Evolutionary conservation across 495 filamentous ascomycete genomes (phyloP).

Genomic region (Neurospora sp.): DNA sequence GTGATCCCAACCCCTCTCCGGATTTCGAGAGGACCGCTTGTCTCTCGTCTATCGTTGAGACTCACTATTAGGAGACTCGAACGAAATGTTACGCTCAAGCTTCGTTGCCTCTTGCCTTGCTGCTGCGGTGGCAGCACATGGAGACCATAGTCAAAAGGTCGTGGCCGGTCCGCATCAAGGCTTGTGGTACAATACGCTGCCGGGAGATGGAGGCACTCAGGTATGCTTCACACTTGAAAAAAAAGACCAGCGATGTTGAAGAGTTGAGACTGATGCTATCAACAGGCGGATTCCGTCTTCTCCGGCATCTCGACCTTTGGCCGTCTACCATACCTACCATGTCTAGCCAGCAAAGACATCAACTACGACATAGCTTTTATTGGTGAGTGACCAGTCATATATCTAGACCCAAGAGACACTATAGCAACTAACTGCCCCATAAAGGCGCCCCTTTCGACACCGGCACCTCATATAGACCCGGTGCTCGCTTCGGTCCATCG

Average conservation of each 20-base stretch:
- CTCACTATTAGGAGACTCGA: not conserved
- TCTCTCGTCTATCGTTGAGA: not conserved
- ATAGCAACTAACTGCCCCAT: conserved; percentile 6
- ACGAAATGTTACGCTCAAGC: conserved; percentile 14
- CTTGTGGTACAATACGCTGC: conserved; percentile 45
- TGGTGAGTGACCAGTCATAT: conserved; percentile 60
- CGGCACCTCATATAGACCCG: conserved; percentile 34
- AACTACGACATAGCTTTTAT: conserved; percentile 75
- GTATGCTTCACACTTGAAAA: conserved; percentile 14
- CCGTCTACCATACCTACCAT: conserved; percentile 65
- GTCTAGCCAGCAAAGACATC: conserved; percentile 54
- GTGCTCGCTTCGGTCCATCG: conserved; percentile 78
- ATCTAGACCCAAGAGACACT: conserved; percentile 47
- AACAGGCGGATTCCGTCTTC: conserved; percentile 49
- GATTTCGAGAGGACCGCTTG: not conserved
- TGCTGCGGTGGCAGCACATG: conserved; percentile 21
- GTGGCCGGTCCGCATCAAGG: conserved; percentile 40
- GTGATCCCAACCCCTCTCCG: not conserved
- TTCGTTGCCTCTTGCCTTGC: conserved; percentile 16
- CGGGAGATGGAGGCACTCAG: conserved; percentile 49
- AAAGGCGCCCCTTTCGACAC: conserved; percentile 32
- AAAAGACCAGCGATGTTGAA: not conserved
- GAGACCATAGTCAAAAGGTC: conserved; percentile 25
- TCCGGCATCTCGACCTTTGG: conserved; percentile 82
- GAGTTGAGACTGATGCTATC: conserved; percentile 4